Evolutionary conservation across 208 protist species (phyloP).

Genomic region (Trypanosoma vivax): DNA sequence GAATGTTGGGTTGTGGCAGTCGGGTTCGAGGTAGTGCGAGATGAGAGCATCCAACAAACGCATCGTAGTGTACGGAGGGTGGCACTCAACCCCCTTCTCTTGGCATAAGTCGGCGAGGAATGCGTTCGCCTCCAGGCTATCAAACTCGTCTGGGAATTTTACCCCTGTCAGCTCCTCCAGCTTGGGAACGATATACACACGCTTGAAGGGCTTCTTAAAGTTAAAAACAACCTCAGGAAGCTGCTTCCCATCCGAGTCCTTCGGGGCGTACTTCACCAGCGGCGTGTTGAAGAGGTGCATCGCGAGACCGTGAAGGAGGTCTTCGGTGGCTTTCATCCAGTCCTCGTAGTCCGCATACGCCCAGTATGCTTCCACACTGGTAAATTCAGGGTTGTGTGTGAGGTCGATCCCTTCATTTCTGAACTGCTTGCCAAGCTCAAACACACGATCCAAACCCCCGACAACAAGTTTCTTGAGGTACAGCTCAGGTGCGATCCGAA

Average conservation of each 20-base stretch:
- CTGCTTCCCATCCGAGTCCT: conserved; percentile 77
- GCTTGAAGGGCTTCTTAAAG: conserved; percentile 98
- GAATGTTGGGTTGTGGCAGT: conserved; percentile 99
- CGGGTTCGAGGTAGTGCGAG: conserved; percentile 93
- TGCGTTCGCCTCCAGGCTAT: conserved; percentile 52
- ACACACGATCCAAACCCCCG: conserved; percentile 99
- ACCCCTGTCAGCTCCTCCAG: conserved; percentile 90
- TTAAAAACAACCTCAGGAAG: conserved; percentile 92
- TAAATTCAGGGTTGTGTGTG: conserved; percentile 99
- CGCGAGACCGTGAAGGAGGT: conserved; percentile 94
- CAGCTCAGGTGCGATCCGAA: conserved; percentile 99
- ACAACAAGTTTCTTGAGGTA: conserved; percentile 99
- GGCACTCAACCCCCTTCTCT: conserved; percentile 90
- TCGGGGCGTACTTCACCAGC: conserved; percentile 92
- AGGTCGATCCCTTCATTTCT: conserved; percentile 98
- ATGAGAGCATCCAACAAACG: conserved; percentile 98
- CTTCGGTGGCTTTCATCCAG: conserved; percentile 97
- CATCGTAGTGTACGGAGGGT: conserved; percentile 93
- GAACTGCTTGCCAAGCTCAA: conserved; percentile 99
- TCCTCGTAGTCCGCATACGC: conserved; percentile 99
- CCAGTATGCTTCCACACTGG: conserved; percentile 99
- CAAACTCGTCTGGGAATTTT: conserved; percentile 84
- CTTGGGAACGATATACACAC: conserved; percentile 94
- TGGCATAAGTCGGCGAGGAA: conserved; percentile 90
- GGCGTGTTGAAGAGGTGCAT: conserved; percentile 91